phyloP scores from a whole-genome alignment of 2,329 filamentous ascomycete genomes.

The Trichothecium sympodiale region DNA sequence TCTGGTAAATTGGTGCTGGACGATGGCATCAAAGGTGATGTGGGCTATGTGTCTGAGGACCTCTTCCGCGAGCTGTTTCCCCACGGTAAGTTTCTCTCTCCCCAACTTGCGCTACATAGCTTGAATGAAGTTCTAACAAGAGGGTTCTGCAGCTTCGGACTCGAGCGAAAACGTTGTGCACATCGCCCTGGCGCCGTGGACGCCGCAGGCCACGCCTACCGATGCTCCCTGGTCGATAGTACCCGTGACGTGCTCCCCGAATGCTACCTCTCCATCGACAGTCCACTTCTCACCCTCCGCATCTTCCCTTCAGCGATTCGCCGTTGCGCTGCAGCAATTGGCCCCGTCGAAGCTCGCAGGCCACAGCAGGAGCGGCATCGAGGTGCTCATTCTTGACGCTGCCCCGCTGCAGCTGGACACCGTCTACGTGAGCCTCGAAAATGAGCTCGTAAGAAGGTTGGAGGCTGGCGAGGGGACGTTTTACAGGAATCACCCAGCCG shows the following conservation, averaged over 20 bases:
- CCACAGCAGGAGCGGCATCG: slow-evolving; percentile 65
- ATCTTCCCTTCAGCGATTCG: slow-evolving; percentile 67
- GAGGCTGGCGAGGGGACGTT: slow-evolving; percentile 79
- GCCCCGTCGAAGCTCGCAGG: slow-evolving; percentile 65
- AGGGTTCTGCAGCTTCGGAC: slow-evolving; percentile 18
- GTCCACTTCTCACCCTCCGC: slow-evolving; percentile 68
- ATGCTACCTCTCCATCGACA: slow-evolving; percentile 53
- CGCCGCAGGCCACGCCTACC: slow-evolving; percentile 44
- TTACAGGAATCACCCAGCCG: slow-evolving; percentile 48
- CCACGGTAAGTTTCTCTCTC: slow-evolving; percentile 34
- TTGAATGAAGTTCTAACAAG: background rate
- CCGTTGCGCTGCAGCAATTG: slow-evolving; percentile 58
- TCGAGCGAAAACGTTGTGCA: slow-evolving; percentile 37
- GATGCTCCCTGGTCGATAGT: slow-evolving; percentile 76
- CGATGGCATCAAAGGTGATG: slow-evolving; percentile 72
- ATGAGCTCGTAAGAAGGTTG: slow-evolving; percentile 64
- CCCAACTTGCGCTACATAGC: background rate
- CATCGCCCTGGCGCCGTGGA: slow-evolving; percentile 66
- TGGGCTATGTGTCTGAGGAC: slow-evolving; percentile 78
- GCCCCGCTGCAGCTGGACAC: slow-evolving; percentile 71
- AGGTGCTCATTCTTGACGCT: slow-evolving; percentile 74
- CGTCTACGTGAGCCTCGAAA: slow-evolving; percentile 78
- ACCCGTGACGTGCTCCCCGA: slow-evolving; percentile 50
- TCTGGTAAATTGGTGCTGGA: slow-evolving; percentile 75
- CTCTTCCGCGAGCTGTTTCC: slow-evolving; percentile 75